A percentile compares a stretch with the other conserved stretches of the same genome.
Conservation (phyloP, 1,139 yeast genomes). For the Candida smagusa region DNA sequence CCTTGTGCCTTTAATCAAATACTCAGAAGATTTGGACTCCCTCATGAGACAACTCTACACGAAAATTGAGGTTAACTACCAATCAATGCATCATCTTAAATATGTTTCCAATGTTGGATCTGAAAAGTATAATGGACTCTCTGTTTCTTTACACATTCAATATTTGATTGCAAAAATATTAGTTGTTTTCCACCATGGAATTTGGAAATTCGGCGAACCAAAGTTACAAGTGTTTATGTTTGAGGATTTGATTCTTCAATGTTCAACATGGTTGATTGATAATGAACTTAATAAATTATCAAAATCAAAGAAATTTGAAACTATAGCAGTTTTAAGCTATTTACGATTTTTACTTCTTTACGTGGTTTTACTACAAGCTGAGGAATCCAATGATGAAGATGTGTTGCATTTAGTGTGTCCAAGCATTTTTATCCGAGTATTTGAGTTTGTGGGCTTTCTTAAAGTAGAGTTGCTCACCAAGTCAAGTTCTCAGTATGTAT, state of each 20-base stretch:
- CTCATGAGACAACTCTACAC: slow-evolving; percentile 18
- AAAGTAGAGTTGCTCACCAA: slow-evolving; percentile 9
- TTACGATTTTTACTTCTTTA: slow-evolving; percentile 30
- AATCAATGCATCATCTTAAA: slow-evolving; percentile 23
- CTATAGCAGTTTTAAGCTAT: slow-evolving; percentile 26
- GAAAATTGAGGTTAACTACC: slow-evolving; percentile 26
- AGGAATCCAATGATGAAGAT: slow-evolving; percentile 24
- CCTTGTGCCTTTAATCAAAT: slow-evolving; percentile 22
- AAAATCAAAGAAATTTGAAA: slow-evolving; percentile 21
- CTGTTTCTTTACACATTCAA: slow-evolving; percentile 23
- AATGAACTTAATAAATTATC: slow-evolving; percentile 4
- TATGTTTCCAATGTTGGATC: slow-evolving; percentile 19
- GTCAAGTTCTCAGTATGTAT: slow-evolving; percentile 19
- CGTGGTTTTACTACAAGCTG: slow-evolving; percentile 34
- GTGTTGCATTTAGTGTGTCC: slow-evolving; percentile 21
- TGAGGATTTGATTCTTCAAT: slow-evolving; percentile 21
- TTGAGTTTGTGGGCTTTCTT: slow-evolving; percentile 15
- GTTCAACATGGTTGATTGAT: slow-evolving; percentile 23
- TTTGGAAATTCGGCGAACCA: slow-evolving; percentile 21
- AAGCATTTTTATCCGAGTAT: slow-evolving; percentile 18
- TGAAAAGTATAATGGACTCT: slow-evolving; percentile 17
- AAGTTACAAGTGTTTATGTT: slow-evolving; percentile 23
- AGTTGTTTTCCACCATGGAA: slow-evolving; percentile 23
- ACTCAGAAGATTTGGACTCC: slow-evolving; percentile 20
- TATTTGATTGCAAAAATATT: slow-evolving; percentile 28